phyloP scores from a whole-genome alignment of 345 rosid species.

The Euphorbia peplus region DNA sequence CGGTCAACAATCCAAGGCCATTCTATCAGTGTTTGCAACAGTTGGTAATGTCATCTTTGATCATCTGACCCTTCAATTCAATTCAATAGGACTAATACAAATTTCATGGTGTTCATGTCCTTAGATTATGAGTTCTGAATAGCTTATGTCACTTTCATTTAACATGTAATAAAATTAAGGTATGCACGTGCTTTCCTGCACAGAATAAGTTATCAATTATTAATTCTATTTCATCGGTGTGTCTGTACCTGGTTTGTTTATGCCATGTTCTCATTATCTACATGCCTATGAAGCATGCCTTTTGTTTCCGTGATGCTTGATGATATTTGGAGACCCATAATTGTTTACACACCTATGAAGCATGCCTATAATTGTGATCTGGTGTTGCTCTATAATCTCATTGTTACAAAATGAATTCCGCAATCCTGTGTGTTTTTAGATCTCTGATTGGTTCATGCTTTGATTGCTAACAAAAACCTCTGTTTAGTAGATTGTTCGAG shows the following conservation, averaged over 20 bases:
- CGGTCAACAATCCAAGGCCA: slow-evolving; percentile 40
- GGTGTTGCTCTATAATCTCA: too few species aligned
- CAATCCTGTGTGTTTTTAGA: not conserved
- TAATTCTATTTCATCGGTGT: not conserved
- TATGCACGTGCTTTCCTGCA: not conserved
- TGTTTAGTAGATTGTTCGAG: too few species aligned
- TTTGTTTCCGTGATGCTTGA: not conserved
- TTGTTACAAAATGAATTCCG: too few species aligned
- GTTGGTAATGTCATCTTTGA: slow-evolving; percentile 42
- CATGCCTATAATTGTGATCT: too few species aligned
- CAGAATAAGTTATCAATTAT: not conserved
- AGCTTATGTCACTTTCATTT: not conserved
- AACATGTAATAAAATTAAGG: not conserved
- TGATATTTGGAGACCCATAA: too few species aligned
- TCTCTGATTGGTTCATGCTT: not conserved
- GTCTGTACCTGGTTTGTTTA: not conserved
- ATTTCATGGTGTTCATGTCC: not conserved
- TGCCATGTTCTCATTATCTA: not conserved
- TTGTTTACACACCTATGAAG: too few species aligned
- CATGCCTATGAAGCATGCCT: not conserved
- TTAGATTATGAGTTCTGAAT: not conserved
- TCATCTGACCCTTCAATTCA: too few species aligned
- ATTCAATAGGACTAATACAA: not conserved
- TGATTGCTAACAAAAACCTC: not conserved
- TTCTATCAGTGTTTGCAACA: slow-evolving; percentile 65